Conservation (phyloP, 371 early-diverging fungal species). For the Basidiobolus heterosporus region DNA sequence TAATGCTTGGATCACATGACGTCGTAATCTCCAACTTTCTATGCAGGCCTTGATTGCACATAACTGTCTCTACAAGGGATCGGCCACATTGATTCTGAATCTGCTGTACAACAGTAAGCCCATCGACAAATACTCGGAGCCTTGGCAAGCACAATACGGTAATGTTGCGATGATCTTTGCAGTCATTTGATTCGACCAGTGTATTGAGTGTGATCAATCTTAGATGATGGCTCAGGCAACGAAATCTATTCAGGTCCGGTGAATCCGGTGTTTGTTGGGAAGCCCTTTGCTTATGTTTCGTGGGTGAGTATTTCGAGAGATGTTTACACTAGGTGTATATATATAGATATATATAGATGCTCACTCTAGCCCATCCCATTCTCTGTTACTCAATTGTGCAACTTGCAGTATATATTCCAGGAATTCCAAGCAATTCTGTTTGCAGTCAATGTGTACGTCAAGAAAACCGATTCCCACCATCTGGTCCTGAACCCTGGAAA, state of each 20-base stretch:
- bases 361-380: too few relatives aligned
- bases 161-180: conserved; percentile 27
- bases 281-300: conserved; percentile 34
- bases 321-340: too few relatives aligned
- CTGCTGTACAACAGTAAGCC: conserved; percentile 44
- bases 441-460: conserved; percentile 27
- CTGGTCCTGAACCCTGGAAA: conserved; percentile 48
- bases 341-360: too few relatives aligned
- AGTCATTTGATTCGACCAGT: too few relatives aligned
- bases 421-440: conserved; percentile 57
- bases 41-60: conserved; percentile 26
- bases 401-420: conserved; percentile 23
- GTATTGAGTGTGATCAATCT: too few relatives aligned
- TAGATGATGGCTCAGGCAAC: conserved; percentile 21
- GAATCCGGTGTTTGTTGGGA: conserved; percentile 30
- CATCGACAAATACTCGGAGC: conserved; percentile 32
- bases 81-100: conserved; percentile 47
- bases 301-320: conserved; percentile 10
- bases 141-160: conserved; percentile 64
- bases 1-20: too few relatives aligned
- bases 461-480: conserved; percentile 10
- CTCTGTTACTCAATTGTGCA: too few relatives aligned
- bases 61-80: conserved; percentile 46
- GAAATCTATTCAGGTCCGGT: conserved; percentile 40
- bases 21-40: too few relatives aligned